phyloP scores from a whole-genome alignment of 495 filamentous ascomycete species.

The Neurospora sp. region DNA sequence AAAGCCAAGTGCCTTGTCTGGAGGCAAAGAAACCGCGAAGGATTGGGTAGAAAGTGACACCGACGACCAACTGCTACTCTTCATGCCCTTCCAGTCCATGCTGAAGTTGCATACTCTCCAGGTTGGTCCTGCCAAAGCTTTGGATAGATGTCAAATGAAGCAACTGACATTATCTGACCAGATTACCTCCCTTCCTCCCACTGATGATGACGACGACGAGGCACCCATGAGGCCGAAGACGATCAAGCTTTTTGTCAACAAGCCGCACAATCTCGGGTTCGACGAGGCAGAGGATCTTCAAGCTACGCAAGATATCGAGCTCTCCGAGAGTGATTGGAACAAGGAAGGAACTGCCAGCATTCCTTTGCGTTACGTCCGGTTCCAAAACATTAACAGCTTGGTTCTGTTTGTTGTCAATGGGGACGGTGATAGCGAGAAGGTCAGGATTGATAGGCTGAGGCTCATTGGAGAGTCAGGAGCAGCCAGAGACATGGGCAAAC shows the following conservation, averaged over 20 bases:
- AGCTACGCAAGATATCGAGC: constrained; percentile 64
- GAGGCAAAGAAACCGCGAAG: constrained; percentile 48
- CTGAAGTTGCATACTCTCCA: constrained; percentile 82
- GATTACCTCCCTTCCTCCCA: constrained; percentile 71
- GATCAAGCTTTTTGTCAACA: constrained; percentile 76
- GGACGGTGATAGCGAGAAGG: constrained; percentile 73
- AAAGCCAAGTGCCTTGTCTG: constrained; percentile 56
- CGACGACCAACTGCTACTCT: constrained; percentile 96
- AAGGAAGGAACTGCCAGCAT: constrained; percentile 78
- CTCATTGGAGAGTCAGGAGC: constrained; percentile 88
- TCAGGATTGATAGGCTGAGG: constrained; percentile 73
- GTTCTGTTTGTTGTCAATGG: constrained; percentile 86
- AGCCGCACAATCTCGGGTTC: constrained; percentile 80
- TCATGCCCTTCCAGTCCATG: constrained; percentile 78
- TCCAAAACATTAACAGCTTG: constrained; percentile 80
- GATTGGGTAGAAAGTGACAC: constrained; percentile 99
- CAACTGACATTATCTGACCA: constrained; percentile 30
- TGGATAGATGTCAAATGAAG: background rate
- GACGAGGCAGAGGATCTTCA: constrained; percentile 85
- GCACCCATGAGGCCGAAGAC: constrained; percentile 76
- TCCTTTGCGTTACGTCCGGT: constrained; percentile 86
- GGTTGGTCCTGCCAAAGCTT: constrained; percentile 20
- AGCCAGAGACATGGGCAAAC: constrained; percentile 84
- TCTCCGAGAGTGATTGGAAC: constrained; percentile 77
- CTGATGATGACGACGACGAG: constrained; percentile 48